Percentiles rank a stretch among this genome's conserved stretches.
These are phyloP conservation scores for Erodium texanum DNA, from an alignment of 441 rosid species.

Conservation along the genomic window DNA sequence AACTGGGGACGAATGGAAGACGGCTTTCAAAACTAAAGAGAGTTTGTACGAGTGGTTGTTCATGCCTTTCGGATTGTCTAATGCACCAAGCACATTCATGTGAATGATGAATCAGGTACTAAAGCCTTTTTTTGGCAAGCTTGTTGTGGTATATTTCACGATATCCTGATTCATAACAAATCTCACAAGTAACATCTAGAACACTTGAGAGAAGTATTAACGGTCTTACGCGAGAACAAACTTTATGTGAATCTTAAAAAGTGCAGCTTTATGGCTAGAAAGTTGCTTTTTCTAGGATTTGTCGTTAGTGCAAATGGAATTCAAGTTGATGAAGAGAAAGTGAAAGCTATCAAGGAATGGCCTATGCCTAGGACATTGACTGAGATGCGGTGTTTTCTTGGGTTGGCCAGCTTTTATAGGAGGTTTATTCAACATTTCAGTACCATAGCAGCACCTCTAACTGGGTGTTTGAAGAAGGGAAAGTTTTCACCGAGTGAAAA, in stretches of 20 bases:
- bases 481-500: no score
- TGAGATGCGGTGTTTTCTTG: no score
- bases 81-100: background rate
- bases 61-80: background rate
- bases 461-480: no score
- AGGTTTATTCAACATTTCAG: no score
- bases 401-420: no score
- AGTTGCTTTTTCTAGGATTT: slow-evolving; percentile 3
- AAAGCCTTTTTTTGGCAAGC: background rate
- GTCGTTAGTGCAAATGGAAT: slow-evolving; percentile 7
- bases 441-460: no score
- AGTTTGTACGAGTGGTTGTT: background rate
- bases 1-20: no score
- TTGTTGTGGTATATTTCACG: background rate
- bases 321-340: slow-evolving; percentile 10
- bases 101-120: slow-evolving; percentile 1
- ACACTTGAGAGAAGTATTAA: background rate
- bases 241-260: background rate
- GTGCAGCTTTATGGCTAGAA: background rate
- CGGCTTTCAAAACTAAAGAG: background rate
- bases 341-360: slow-evolving; percentile 5
- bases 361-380: no score
- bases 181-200: background rate
- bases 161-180: slow-evolving; percentile 6
- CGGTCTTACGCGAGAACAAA: background rate